phyloP scores from a whole-genome alignment of 2,329 filamentous ascomycete genomes.

The Beauveria sp. region DNA sequence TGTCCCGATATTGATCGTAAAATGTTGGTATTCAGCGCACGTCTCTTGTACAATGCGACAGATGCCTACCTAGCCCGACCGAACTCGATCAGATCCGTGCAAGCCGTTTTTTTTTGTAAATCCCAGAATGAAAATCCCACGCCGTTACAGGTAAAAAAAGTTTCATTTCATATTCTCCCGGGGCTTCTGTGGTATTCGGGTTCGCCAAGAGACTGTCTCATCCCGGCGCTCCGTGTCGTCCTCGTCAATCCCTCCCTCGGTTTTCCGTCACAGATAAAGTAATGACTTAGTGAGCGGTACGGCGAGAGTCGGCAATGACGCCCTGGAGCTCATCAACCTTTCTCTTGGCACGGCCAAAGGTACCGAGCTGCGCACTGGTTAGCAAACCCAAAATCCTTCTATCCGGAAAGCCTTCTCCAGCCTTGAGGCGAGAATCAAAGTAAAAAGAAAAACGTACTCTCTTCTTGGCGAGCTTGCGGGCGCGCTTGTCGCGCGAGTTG shows the following conservation, averaged over 20 bases:
- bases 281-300: constrained; percentile 47
- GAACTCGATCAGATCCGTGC: constrained; percentile 9
- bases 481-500: constrained; percentile 99
- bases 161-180: constrained; percentile 6
- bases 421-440: background rate
- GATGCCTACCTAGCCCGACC: background rate
- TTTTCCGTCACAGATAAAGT: background rate
- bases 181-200: background rate
- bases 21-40: constrained; percentile 11
- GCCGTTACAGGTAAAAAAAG: constrained; percentile 8
- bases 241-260: background rate
- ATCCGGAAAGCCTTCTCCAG: background rate
- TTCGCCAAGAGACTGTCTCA: background rate
- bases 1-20: background rate
- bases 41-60: constrained; percentile 7
- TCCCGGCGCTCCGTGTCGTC: background rate
- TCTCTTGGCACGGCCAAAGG: constrained; percentile 96
- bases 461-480: constrained; percentile 99
- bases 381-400: background rate
- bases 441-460: constrained; percentile 53
- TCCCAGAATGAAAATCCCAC: constrained; percentile 10
- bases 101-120: constrained; percentile 5
- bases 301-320: constrained; percentile 93
- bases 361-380: constrained; percentile 66
- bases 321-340: constrained; percentile 99